Evolutionary conservation across 345 rosid species (phyloP).

Genomic region (Salix arbutifolia): DNA sequence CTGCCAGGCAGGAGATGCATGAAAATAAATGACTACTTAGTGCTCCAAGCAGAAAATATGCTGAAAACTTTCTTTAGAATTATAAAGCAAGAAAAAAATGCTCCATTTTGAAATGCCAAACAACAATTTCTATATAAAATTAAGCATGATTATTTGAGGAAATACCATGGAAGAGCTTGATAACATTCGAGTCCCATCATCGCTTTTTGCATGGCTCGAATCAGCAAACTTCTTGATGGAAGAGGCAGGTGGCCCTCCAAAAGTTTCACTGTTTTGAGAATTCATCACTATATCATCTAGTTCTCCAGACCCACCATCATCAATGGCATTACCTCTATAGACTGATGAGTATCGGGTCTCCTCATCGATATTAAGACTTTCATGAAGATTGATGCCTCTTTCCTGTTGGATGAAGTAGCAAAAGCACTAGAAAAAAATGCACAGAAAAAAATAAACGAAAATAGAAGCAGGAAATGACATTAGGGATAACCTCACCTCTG

Average conservation of each 20-base stretch:
- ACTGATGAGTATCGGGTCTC: constrained; percentile 87
- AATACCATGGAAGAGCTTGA: constrained; percentile 52
- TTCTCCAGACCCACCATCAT: constrained; percentile 77
- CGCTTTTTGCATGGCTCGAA: constrained; percentile 39
- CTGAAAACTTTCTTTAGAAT: neutral
- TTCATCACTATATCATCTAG: constrained; percentile 59
- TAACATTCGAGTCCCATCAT: constrained; percentile 35
- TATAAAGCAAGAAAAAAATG: neutral
- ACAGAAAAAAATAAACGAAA: neutral
- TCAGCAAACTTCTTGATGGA: constrained; percentile 32
- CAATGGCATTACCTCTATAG: constrained; percentile 44
- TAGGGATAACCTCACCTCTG: constrained; percentile 56
- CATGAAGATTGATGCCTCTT: constrained; percentile 66
- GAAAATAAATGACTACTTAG: neutral
- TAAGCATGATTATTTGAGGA: neutral
- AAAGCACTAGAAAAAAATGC: neutral
- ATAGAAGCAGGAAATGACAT: constrained; percentile 11
- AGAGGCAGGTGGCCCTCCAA: constrained; percentile 51
- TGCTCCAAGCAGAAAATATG: neutral
- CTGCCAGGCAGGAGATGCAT: neutral
- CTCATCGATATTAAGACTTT: constrained; percentile 61
- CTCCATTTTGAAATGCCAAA: neutral
- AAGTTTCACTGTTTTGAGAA: constrained; percentile 50
- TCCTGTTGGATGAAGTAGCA: constrained; percentile 51
- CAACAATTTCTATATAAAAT: neutral